phyloP scores from a whole-genome alignment of 2,329 filamentous ascomycete genomes.

The Colletotrichum liaoningense region DNA sequence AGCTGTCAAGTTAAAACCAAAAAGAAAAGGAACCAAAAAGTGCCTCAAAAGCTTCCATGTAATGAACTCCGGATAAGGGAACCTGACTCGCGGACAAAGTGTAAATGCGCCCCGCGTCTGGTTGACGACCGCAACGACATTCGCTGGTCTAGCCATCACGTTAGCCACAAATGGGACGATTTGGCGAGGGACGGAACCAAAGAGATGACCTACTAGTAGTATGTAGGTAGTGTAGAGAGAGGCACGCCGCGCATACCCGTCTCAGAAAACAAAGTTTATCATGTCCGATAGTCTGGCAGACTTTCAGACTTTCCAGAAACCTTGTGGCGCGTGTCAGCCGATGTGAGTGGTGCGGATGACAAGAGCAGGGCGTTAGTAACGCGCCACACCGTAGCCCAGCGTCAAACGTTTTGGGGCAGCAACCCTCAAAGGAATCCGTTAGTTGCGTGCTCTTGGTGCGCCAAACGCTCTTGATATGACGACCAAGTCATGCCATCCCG shows the following conservation, averaged over 20 bases:
- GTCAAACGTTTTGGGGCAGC: slow-evolving; percentile 11
- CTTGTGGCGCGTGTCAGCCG: slow-evolving; percentile 3
- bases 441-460: neutral
- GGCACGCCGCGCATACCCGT: neutral
- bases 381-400: slow-evolving; percentile 22
- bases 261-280: slow-evolving; percentile 14
- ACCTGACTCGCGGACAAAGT: slow-evolving; percentile 17
- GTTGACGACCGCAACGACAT: neutral
- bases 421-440: neutral
- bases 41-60: neutral
- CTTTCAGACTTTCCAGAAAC: neutral
- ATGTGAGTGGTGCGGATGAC: slow-evolving; percentile 19
- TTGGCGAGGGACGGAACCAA: neutral
- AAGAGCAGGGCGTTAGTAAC: slow-evolving; percentile 24
- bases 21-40: neutral
- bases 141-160: neutral
- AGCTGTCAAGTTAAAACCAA: neutral
- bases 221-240: no score
- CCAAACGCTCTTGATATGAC: neutral
- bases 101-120: neutral
- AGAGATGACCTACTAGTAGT: neutral
- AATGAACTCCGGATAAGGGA: neutral
- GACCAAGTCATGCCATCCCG: slow-evolving; percentile 5
- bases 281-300: slow-evolving; percentile 11
- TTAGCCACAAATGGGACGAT: neutral